phyloP scores from a whole-genome alignment of 1,284 basidiomycete genomes.

The Clitocybe nebularis region DNA sequence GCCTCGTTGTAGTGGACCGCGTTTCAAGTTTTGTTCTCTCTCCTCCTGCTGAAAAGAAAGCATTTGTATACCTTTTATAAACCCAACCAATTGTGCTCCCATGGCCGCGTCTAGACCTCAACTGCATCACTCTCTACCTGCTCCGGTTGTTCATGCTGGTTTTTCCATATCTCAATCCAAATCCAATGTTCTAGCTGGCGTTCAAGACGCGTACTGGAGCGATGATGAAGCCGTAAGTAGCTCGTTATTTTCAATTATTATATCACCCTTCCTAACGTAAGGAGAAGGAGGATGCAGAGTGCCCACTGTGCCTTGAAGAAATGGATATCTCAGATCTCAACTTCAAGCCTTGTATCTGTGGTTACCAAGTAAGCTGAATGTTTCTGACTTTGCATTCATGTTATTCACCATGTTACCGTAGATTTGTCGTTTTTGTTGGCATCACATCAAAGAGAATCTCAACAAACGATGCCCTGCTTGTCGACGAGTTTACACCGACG shows the following conservation, averaged over 20 bases:
- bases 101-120: slow-evolving; percentile 47
- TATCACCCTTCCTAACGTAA: no score
- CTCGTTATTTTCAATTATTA: no score
- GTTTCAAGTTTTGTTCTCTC: slow-evolving; percentile 19
- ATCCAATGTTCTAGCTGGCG: slow-evolving; percentile 79
- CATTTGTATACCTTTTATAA: slow-evolving; percentile 8
- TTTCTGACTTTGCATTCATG: no score
- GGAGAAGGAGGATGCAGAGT: slow-evolving; percentile 91
- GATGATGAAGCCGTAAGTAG: slow-evolving; percentile 79
- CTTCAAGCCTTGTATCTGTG: slow-evolving; percentile 99
- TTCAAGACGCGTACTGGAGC: slow-evolving; percentile 98
- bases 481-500: slow-evolving; percentile 90
- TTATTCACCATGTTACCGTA: slow-evolving; percentile 34
- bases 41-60: slow-evolving; percentile 8
- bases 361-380: slow-evolving; percentile 79
- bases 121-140: slow-evolving; percentile 60
- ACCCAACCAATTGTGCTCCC: slow-evolving; percentile 8
- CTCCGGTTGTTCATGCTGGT: slow-evolving; percentile 65
- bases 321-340: slow-evolving; percentile 99
- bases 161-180: slow-evolving; percentile 73
- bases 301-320: slow-evolving; percentile 97
- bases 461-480: slow-evolving; percentile 98
- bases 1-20: slow-evolving; percentile 28
- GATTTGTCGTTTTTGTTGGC: slow-evolving; percentile 99
- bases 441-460: slow-evolving; percentile 95